Base-by-base conservation (phyloP, 2,329 filamentous ascomycete genomes). In the Juglanconis oblonga region DNA sequence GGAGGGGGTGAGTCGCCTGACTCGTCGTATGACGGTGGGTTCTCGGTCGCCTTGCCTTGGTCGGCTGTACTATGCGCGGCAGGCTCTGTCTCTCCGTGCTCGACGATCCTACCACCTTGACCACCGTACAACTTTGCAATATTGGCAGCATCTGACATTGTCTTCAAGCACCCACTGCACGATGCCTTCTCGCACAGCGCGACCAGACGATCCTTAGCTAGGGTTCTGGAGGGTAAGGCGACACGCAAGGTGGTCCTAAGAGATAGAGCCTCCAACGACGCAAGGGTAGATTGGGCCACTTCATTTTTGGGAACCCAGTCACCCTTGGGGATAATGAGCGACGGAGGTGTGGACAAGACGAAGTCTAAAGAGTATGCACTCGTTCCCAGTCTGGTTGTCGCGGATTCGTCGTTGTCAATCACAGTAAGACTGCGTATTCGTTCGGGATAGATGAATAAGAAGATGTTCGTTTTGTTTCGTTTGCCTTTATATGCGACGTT, bases 401-500 rank as follows among this genome's bases (percentile, higher is more conserved):
- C 51, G 9, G 44, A 49, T 3, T 47, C 58, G 33, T 61, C 45
- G n/a, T 60, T 24, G 24, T 55, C 47, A 38, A 62, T 38, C 8
- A 45, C 7, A 11, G 29, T 14, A 29, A 62, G 57, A 2, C 35
- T 55, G 47, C 35, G 50, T 8, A 62, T 51, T 14, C 58, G 58
- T 36, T 61, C 61, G 29, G 61, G 61, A 29, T 33, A 24, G 2
- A 62, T 51, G 47, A 56, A 61, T 4, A 62, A 14, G 13, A 57
- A 62, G 14, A 60, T 54, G 14, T 62, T 62, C 24, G 61, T 61
- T 31, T 53, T 62, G 45, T 50, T 55, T 3, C 61, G 61, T 35
- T 52, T 62, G 38, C 58, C 57, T n/a, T 57, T 62, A 51, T 54
- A 42, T 3, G 61, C 54, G n/a, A 62, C 35, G 42, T 62, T 62